A percentile compares a stretch with the other conserved stretches of the same genome.
Evolutionary conservation across 2,329 filamentous ascomycete genomes (phyloP).

Genomic region (Penicillium sp.): DNA sequence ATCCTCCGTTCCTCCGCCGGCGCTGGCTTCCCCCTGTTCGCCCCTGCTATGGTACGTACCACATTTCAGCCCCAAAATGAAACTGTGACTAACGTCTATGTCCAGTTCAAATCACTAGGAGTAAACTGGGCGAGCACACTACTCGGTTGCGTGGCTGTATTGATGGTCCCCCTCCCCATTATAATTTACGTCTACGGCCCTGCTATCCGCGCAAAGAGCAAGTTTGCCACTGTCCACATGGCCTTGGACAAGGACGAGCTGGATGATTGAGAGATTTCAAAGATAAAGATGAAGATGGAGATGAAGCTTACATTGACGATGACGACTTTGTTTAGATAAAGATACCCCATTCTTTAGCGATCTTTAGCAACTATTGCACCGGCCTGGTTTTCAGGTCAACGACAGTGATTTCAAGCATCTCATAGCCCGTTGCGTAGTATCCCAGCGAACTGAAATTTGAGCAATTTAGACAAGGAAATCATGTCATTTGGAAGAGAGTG

Average conservation of each 20-base stretch:
- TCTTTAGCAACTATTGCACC: neutral
- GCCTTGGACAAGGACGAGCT: neutral
- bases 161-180: slow-evolving; percentile 37
- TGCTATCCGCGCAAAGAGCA: slow-evolving; percentile 36
- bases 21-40: slow-evolving; percentile 41
- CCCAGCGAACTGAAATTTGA: too few relatives aligned
- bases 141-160: slow-evolving; percentile 32
- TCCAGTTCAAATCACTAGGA: slow-evolving; percentile 46
- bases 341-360: neutral
- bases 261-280: neutral
- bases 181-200: slow-evolving; percentile 39
- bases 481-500: too few relatives aligned
- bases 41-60: slow-evolving; percentile 34
- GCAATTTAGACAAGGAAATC: too few relatives aligned
- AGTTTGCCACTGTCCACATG: slow-evolving; percentile 35
- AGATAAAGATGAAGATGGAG: neutral
- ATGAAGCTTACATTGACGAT: neutral
- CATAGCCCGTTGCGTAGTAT: too few relatives aligned
- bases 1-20: slow-evolving; percentile 47
- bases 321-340: neutral
- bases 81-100: neutral
- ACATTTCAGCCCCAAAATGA: neutral
- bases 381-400: neutral
- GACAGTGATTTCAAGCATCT: neutral
- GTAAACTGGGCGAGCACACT: slow-evolving; percentile 37